phyloP scores from a whole-genome alignment of 176 grass and related monocot genomes.

The Carex kokanica region DNA sequence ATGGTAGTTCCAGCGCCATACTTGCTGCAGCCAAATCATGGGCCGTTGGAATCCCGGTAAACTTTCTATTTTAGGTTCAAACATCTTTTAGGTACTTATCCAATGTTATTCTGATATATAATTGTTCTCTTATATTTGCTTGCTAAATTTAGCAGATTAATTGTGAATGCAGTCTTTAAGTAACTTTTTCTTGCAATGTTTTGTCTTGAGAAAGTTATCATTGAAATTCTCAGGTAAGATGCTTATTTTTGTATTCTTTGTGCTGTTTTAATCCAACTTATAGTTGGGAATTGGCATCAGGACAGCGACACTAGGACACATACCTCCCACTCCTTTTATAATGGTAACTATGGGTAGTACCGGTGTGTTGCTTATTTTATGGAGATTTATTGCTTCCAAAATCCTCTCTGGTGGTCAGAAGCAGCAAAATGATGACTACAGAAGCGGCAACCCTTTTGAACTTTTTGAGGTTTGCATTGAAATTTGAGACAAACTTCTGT shows the following conservation, averaged over 20 bases:
- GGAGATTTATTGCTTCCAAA: constrained; percentile 62
- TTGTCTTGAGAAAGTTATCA: background rate
- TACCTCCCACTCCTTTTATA: constrained; percentile 68
- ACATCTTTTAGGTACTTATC: background rate
- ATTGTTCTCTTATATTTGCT: background rate
- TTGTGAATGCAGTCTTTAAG: background rate
- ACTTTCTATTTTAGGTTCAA: background rate
- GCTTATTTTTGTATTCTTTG: background rate
- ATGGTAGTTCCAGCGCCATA: constrained; percentile 55
- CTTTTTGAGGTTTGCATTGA: constrained; percentile 72
- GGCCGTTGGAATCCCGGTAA: constrained; percentile 84
- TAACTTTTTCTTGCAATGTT: background rate
- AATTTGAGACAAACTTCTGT: background rate
- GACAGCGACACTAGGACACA: constrained; percentile 56
- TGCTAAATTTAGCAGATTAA: background rate
- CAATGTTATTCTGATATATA: constrained; percentile 21
- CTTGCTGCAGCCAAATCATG: constrained; percentile 58
- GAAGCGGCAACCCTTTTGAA: constrained; percentile 71
- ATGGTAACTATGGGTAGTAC: constrained; percentile 81
- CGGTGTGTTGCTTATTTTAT: constrained; percentile 71
- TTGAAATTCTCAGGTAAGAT: background rate
- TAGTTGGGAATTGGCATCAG: constrained; percentile 80
- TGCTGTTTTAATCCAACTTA: background rate
- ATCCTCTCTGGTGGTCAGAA: constrained; percentile 48
- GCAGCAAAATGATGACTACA: constrained; percentile 70